Conservation (phyloP, 345 rosid genomes). For the Citrus australasica region DNA sequence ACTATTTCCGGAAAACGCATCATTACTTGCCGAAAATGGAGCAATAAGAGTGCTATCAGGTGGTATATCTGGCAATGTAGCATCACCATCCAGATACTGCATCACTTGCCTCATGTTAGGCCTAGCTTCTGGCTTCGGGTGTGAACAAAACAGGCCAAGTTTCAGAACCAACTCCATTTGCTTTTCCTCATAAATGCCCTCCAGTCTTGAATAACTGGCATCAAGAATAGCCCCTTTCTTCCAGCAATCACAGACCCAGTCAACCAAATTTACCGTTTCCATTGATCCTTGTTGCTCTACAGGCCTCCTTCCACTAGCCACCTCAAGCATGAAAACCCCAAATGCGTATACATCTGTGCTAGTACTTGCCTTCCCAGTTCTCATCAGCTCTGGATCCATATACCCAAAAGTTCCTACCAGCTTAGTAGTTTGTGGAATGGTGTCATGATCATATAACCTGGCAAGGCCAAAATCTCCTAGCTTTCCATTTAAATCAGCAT, state of each 20-base stretch:
- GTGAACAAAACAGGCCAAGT: conserved; percentile 33
- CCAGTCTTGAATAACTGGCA: conserved; percentile 20
- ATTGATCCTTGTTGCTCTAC: conserved; percentile 6
- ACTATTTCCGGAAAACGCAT: not conserved
- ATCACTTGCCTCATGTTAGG: conserved; percentile 18
- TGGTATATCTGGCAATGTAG: conserved; percentile 10
- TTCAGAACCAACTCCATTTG: conserved; percentile 33
- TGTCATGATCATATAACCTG: conserved; percentile 35
- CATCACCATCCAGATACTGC: conserved; percentile 37
- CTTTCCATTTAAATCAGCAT: conserved; percentile 32
- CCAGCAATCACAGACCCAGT: conserved; percentile 27
- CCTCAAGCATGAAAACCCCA: conserved; percentile 5
- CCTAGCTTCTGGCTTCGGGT: conserved; percentile 6
- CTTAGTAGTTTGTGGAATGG: conserved; percentile 32
- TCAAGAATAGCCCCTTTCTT: conserved; percentile 9
- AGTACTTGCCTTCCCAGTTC: conserved; percentile 22
- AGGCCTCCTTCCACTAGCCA: conserved; percentile 24
- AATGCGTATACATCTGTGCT: conserved; percentile 5
- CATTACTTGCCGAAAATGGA: conserved; percentile 1
- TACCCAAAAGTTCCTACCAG: conserved; percentile 43
- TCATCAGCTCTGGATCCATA: conserved; percentile 41
- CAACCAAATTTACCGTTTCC: conserved; percentile 27
- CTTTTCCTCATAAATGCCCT: conserved; percentile 15
- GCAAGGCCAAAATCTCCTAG: conserved; percentile 54
- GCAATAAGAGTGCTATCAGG: not conserved